Percentiles rank a stretch among this genome's conserved stretches.
Evolutionary conservation across 305 asterid genomes (phyloP).

Genomic region (Striga hermonthica): DNA sequence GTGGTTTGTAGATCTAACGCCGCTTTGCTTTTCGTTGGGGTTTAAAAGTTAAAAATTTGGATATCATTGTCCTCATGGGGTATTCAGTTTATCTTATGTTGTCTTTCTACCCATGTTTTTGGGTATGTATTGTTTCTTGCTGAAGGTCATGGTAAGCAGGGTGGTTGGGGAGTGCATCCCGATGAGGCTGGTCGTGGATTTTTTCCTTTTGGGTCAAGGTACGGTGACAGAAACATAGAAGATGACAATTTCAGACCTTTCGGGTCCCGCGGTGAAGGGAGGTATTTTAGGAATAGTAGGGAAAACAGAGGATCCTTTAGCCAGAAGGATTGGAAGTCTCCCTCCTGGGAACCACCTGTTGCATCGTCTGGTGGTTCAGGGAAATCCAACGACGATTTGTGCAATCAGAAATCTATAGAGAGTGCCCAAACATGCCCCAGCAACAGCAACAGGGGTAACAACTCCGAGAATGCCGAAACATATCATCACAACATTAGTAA

Average conservation of each 20-base stretch:
- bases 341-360: constrained; percentile 49
- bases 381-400: constrained; percentile 45
- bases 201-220: constrained; percentile 61
- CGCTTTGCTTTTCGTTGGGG: constrained; percentile 12
- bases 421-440: constrained; percentile 38
- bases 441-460: constrained; percentile 29
- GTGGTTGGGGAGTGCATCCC: constrained; percentile 70
- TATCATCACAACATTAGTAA: constrained; percentile 32
- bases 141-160: constrained; percentile 98
- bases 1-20: constrained; percentile 33
- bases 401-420: constrained; percentile 59
- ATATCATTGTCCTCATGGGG: neutral
- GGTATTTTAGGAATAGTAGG: constrained; percentile 56
- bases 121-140: constrained; percentile 39
- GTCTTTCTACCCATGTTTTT: constrained; percentile 30
- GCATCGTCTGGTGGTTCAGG: constrained; percentile 47
- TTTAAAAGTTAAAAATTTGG: neutral
- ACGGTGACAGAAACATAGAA: constrained; percentile 60
- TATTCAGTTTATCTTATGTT: too few species aligned
- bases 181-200: constrained; percentile 72
- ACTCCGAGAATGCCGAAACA: constrained; percentile 44
- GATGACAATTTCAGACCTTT: constrained; percentile 65
- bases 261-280: constrained; percentile 56
- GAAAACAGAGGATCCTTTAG: constrained; percentile 62
- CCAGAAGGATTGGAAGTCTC: constrained; percentile 62